Conservation (phyloP, 139 green algal species). For the Pleodorina starrii region DNA sequence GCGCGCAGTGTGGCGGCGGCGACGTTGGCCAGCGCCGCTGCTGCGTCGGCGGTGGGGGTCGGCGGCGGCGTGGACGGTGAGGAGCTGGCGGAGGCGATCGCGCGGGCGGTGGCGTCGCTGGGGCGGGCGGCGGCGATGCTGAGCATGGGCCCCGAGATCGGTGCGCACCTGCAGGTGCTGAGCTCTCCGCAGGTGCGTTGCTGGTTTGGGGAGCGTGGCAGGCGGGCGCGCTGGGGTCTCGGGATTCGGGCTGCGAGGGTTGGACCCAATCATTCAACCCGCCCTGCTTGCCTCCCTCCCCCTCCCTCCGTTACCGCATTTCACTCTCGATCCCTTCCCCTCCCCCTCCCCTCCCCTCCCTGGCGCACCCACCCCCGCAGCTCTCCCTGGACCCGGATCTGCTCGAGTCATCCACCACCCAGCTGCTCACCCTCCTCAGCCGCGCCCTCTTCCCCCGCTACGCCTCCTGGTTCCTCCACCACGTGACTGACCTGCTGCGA, state of each 20-base stretch:
- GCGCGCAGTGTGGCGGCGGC: background rate
- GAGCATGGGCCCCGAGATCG: constrained; percentile 60
- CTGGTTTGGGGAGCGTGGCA: background rate
- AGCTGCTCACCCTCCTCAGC: constrained; percentile 38
- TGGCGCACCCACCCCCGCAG: background rate
- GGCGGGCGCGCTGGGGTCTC: too few species aligned
- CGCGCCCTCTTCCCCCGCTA: constrained; percentile 56
- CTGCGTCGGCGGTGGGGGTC: too few species aligned
- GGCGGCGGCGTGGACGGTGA: background rate
- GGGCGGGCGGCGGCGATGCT: constrained; percentile 56
- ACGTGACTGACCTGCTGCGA: constrained; percentile 40
- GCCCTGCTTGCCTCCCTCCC: too few species aligned
- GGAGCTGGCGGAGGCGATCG: constrained; percentile 25
- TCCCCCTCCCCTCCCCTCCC: background rate
- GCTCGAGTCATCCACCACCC: constrained; percentile 24
- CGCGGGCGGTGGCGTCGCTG: constrained; percentile 38
- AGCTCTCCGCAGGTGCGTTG: background rate
- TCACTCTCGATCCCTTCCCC: too few species aligned
- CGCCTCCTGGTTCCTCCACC: constrained; percentile 51
- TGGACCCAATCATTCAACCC: too few species aligned
- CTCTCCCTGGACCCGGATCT: background rate
- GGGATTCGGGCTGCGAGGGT: too few species aligned
- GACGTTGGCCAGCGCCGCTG: background rate
- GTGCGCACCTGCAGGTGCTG: constrained; percentile 50
- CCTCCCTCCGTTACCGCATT: too few species aligned